Percentiles rank a stretch among this genome's conserved stretches.
Evolutionary conservation across 1,284 basidiomycete species (phyloP).

Genomic region (Cerioporus squamosus): DNA sequence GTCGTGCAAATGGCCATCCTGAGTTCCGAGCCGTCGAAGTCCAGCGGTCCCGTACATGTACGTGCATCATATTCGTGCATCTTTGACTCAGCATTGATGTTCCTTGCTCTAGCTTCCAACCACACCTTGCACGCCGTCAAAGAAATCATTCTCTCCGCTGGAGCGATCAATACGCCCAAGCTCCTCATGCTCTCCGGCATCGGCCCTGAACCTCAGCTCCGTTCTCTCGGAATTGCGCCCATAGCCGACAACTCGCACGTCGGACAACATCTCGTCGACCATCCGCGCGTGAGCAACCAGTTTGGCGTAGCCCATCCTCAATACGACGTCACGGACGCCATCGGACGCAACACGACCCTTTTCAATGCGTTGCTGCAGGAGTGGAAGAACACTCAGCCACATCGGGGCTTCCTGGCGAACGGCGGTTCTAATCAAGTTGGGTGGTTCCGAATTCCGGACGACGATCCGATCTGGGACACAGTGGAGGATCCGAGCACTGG

Average conservation of each 20-base stretch:
- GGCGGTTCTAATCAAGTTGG: slow-evolving; percentile 25
- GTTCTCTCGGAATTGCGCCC: slow-evolving; percentile 30
- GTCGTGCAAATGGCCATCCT: slow-evolving; percentile 21
- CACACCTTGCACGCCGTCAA: slow-evolving; percentile 26
- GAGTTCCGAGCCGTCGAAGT: slow-evolving; percentile 34
- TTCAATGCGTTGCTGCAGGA: slow-evolving; percentile 20
- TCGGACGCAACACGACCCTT: slow-evolving; percentile 23
- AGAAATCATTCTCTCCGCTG: slow-evolving; percentile 39
- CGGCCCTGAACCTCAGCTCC: slow-evolving; percentile 16
- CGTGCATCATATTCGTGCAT: too few relatives aligned
- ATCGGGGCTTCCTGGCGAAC: slow-evolving; percentile 29
- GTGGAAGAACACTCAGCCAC: slow-evolving; percentile 25
- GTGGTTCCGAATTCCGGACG: slow-evolving; percentile 29
- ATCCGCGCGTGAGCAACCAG: slow-evolving; percentile 30
- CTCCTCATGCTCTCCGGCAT: slow-evolving; percentile 31
- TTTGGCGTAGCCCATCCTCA: slow-evolving; percentile 26
- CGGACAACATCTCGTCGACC: slow-evolving; percentile 42
- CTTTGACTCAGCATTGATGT: too few relatives aligned
- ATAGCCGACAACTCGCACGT: slow-evolving; percentile 39
- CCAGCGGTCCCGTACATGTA: neutral
- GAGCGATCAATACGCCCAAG: slow-evolving; percentile 40
- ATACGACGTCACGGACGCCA: slow-evolving; percentile 27
- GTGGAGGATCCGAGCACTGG: slow-evolving; percentile 23
- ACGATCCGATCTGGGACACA: neutral
- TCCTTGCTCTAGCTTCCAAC: slow-evolving; percentile 5